Percentiles rank a stretch among this genome's conserved stretches.
phyloP scores from a whole-genome alignment of 1,284 basidiomycete species.

The Sanguinoderma infundibulare region DNA sequence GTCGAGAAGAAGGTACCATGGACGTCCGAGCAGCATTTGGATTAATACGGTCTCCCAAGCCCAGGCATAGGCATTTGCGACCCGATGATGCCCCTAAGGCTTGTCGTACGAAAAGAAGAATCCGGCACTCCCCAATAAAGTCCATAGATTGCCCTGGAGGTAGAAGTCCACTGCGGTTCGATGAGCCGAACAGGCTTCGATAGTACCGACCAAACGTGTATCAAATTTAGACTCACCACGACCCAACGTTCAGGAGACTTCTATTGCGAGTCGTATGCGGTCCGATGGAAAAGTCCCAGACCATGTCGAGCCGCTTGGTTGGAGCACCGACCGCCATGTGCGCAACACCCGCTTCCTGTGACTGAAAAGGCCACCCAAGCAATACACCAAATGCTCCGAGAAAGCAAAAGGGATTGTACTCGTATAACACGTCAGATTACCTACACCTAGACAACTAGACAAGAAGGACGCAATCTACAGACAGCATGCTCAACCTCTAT shows the following conservation, averaged over 20 bases:
- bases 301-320: background rate
- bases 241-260: background rate
- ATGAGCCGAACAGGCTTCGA: background rate
- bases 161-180: background rate
- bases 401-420: background rate
- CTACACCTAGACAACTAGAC: constrained; percentile 5
- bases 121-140: too few relatives aligned
- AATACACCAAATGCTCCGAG: background rate
- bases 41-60: too few relatives aligned
- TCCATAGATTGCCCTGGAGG: too few relatives aligned
- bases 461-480: constrained; percentile 1
- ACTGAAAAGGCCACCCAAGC: too few relatives aligned
- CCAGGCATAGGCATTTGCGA: too few relatives aligned
- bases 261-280: background rate
- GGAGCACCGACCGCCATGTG: background rate
- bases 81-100: too few relatives aligned
- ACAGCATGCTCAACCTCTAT: background rate
- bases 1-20: too few relatives aligned
- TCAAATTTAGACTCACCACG: background rate
- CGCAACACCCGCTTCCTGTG: too few relatives aligned
- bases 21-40: too few relatives aligned
- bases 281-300: background rate
- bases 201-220: background rate
- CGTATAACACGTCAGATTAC: constrained; percentile 8
- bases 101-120: too few relatives aligned